These are phyloP conservation scores for Beauveria pseudobassiana DNA, from an alignment of 2,329 filamentous ascomycete species.

Conservation along the genomic window DNA sequence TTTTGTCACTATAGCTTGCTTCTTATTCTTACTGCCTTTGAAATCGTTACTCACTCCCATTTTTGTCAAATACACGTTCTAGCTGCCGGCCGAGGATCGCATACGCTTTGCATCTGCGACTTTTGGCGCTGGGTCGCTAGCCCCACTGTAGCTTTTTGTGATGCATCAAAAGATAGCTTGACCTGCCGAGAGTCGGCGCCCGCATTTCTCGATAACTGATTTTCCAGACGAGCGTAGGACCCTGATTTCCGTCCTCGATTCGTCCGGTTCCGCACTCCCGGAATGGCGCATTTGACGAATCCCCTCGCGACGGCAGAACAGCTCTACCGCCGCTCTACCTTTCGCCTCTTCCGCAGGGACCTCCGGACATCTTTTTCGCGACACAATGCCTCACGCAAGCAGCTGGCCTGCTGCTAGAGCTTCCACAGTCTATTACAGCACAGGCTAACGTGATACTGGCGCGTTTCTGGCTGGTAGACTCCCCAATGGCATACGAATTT, in stretches of 20 bases:
- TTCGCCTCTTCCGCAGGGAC: conserved; percentile 53
- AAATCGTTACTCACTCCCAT: too few species aligned
- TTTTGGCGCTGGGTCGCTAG: background rate
- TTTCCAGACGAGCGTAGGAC: background rate
- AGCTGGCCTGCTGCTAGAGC: conserved; percentile 70
- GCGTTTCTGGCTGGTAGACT: conserved; percentile 66
- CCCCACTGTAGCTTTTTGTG: conserved; percentile 6
- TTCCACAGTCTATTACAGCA: conserved; percentile 80
- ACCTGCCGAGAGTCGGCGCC: background rate
- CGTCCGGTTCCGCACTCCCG: background rate
- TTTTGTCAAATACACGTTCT: too few species aligned
- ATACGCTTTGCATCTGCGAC: too few species aligned
- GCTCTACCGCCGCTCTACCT: conserved; percentile 48
- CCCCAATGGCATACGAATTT: conserved; percentile 50
- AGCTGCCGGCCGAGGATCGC: too few species aligned
- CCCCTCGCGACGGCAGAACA: conserved; percentile 66
- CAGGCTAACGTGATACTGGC: conserved; percentile 77
- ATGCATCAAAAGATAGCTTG: background rate
- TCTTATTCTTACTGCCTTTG: too few species aligned
- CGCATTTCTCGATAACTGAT: background rate
- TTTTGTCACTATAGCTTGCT: too few species aligned
- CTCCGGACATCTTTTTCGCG: conserved; percentile 64
- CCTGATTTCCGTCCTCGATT: background rate
- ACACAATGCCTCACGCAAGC: conserved; percentile 69
- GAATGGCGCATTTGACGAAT: conserved; percentile 59